phyloP scores from a whole-genome alignment of 1,284 basidiomycete species.

The Sutorius eximius region DNA sequence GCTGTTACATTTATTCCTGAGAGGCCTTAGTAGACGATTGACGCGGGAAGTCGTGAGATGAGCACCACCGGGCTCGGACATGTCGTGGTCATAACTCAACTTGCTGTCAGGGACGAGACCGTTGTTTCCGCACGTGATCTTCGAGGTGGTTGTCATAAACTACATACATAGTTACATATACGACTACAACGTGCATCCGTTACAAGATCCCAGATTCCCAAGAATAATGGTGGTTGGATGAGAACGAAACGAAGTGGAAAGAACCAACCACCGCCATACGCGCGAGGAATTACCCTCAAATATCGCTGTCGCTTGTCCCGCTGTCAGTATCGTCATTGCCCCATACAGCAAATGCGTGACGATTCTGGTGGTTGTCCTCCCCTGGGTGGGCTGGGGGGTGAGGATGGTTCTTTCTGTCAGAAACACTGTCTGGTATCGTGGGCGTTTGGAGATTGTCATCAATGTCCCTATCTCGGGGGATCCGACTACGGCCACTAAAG shows the following conservation, averaged over 20 bases:
- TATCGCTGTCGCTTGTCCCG: constrained; percentile 71
- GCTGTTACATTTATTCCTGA: constrained; percentile 51
- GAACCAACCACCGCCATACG: not conserved
- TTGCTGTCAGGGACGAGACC: not conserved
- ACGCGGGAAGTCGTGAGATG: constrained; percentile 47
- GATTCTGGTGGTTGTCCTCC: constrained; percentile 44
- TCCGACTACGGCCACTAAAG: constrained; percentile 51
- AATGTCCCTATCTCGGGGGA: constrained; percentile 55
- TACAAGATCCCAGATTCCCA: not conserved
- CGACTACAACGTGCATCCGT: not conserved
- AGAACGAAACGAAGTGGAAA: constrained; percentile 5
- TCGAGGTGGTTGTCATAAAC: not conserved
- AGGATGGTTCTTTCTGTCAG: constrained; percentile 37
- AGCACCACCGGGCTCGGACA: constrained; percentile 13
- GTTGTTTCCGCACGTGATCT: constrained; percentile 23
- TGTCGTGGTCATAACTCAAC: not conserved
- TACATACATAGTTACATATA: constrained; percentile 3
- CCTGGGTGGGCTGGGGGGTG: constrained; percentile 40
- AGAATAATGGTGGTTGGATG: not conserved
- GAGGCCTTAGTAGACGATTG: constrained; percentile 52
- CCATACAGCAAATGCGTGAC: constrained; percentile 75
- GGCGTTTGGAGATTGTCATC: constrained; percentile 58
- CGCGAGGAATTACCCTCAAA: constrained; percentile 9
- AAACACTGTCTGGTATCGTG: constrained; percentile 45
- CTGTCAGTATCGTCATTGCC: constrained; percentile 88